These are phyloP conservation scores for Nepenthes alata DNA, from an alignment of 179 eudicot genomes.

Conservation along the genomic window DNA sequence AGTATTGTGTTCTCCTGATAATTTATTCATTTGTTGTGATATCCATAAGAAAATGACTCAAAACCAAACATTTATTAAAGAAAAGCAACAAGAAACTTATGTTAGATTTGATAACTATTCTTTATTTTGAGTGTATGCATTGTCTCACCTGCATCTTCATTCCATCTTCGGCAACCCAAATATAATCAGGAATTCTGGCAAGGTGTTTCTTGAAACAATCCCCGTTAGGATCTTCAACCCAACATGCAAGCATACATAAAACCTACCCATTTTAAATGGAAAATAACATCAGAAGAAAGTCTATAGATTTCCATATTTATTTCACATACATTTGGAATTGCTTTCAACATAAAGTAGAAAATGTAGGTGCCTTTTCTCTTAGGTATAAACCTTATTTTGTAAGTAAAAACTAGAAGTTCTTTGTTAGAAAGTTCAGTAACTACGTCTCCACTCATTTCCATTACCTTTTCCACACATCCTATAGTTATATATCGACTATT, in stretches of 20 bases:
- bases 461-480: conserved; percentile 34
- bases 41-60: too few species aligned
- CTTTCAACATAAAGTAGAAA: too few species aligned
- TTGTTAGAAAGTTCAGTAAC: too few species aligned
- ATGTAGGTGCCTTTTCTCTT: too few species aligned
- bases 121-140: not conserved
- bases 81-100: too few species aligned
- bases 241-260: conserved; percentile 55
- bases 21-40: too few species aligned
- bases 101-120: too few species aligned
- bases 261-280: too few species aligned
- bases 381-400: too few species aligned
- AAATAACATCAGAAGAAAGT: not conserved
- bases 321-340: not conserved
- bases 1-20: too few species aligned
- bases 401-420: too few species aligned
- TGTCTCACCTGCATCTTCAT: conserved; percentile 47
- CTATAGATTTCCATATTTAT: not conserved
- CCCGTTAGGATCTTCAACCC: conserved; percentile 62
- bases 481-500: conserved; percentile 44
- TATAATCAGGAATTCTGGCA: conserved; percentile 47
- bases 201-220: conserved; percentile 51
- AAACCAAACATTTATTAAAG: too few species aligned
- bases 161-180: conserved; percentile 78
- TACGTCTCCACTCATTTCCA: not conserved